A percentile compares a stretch with the other conserved stretches of the same genome.
Conservation (phyloP, 2,329 filamentous ascomycete genomes). For the Scedosporium apiospermum region DNA sequence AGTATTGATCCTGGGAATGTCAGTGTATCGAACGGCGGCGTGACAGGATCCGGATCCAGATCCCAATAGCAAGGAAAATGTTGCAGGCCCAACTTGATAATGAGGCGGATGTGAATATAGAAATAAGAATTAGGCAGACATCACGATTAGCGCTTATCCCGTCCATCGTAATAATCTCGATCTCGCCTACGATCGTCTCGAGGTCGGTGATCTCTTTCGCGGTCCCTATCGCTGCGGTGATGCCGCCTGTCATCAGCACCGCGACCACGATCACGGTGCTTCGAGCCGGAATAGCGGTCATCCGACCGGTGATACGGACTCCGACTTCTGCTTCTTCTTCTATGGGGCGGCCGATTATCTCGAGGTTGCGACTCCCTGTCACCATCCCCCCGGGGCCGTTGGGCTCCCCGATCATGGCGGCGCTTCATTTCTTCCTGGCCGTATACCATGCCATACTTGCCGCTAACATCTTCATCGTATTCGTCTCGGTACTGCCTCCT, state of each 20-base stretch:
- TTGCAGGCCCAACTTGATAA: too few relatives aligned
- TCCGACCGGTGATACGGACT: conserved; percentile 14
- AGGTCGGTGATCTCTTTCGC: conserved; percentile 21
- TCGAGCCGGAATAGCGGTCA: not conserved
- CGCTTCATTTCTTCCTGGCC: conserved; percentile 59
- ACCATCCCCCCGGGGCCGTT: conserved; percentile 18
- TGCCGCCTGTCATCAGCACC: conserved; percentile 18
- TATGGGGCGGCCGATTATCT: not conserved
- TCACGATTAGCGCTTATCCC: not conserved
- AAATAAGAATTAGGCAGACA: too few relatives aligned
- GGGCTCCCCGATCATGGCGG: conserved; percentile 29
- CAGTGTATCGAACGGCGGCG: too few relatives aligned
- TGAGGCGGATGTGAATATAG: not conserved
- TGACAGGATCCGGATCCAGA: not conserved
- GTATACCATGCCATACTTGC: conserved; percentile 67
- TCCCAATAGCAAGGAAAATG: not conserved
- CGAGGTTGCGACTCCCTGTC: conserved; percentile 12
- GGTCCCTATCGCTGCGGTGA: conserved; percentile 17
- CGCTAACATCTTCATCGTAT: conserved; percentile 28
- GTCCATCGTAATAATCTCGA: conserved; percentile 11
- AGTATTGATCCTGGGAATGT: too few relatives aligned
- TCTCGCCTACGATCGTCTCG: conserved; percentile 16
- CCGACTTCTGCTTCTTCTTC: conserved; percentile 14
- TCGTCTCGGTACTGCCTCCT: conserved; percentile 79
- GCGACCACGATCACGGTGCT: not conserved